A percentile compares a stretch with the other conserved stretches of the same genome.
phyloP scores from a whole-genome alignment of 208 protist genomes.

The Acanthamoeba quina region DNA sequence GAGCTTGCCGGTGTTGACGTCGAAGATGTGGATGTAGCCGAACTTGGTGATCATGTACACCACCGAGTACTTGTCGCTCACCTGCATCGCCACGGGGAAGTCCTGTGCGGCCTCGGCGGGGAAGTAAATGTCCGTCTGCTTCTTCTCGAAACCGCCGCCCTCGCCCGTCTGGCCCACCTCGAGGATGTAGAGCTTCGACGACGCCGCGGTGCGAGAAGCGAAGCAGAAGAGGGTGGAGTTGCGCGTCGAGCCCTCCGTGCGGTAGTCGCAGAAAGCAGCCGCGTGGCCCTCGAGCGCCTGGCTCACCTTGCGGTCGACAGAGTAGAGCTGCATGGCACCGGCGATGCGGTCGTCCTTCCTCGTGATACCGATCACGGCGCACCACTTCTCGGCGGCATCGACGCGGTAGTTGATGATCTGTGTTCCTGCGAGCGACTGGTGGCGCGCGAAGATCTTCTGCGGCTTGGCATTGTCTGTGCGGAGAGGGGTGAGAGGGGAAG shows the following conservation, averaged over 20 bases:
- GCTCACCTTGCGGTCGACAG: conserved; percentile 95
- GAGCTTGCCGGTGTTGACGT: conserved; percentile 96
- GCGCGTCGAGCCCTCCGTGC: conserved; percentile 83
- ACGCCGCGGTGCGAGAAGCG: conserved; percentile 92
- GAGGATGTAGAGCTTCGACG: conserved; percentile 89
- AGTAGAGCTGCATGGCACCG: conserved; percentile 98
- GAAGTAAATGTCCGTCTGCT: conserved; percentile 89
- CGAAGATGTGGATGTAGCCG: conserved; percentile 96
- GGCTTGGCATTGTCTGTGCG: conserved; percentile 92
- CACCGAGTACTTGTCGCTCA: conserved; percentile 95
- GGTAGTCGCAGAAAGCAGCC: conserved; percentile 93
- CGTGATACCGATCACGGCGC: conserved; percentile 96
- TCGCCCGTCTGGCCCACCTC: conserved; percentile 88
- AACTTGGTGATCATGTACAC: conserved; percentile 98
- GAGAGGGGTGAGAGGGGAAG: neutral
- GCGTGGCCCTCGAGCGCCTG: conserved; percentile 97
- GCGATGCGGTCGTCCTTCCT: conserved; percentile 90
- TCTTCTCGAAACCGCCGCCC: conserved; percentile 88
- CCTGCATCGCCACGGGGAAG: conserved; percentile 98
- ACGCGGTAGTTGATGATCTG: conserved; percentile 98
- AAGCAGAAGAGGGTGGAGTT: conserved; percentile 96
- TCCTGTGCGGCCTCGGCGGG: conserved; percentile 93
- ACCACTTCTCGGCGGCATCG: conserved; percentile 96
- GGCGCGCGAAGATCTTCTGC: conserved; percentile 97
- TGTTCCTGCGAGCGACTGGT: conserved; percentile 91